Evolutionary conservation across 495 filamentous ascomycete genomes (phyloP), one percentile per base, ranked within the genome.

Genomic region (Cercophora sp.): DNA sequence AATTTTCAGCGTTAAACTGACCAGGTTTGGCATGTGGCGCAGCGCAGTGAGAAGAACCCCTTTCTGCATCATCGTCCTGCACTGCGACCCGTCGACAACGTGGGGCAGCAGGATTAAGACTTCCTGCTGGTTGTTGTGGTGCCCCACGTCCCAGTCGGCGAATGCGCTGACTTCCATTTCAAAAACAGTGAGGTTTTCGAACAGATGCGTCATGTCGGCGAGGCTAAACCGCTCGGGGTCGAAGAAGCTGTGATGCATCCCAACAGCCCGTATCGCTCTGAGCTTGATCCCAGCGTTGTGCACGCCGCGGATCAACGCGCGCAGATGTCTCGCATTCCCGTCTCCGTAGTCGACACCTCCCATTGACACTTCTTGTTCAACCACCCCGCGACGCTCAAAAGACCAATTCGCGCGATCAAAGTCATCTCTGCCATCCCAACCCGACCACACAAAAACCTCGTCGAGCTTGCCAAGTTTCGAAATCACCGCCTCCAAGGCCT

Each of bases 161-260:
- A 39, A 19, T 8, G 36, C 36, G 2, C n/a, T 9, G 36, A 39
- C 15, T 15, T 15, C 18, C 2, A 39, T 8, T 20, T 39, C 36
- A n/a, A 8, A 39, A 19, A 15, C 18, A 19, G 36, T 39, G 15
- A 39, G 4, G 15, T 39, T 39, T 39, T 18, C 36, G 5, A 39
- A n/a, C 5, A 39, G 36, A 19, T 39, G 36, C 2, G 4, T 2
- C n/a, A 39, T 18, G 18, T 18, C 19, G 4, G 36, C 8, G 2
- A 39, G 15, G 4, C 36, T 20, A 18, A 39, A 39, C n/a, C 22
- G 10, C 8, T 18, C n/a, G 36, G 11, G 3, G 36, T 39, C n/a
- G 36, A 39, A 39, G 15, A 39, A 39, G 36, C 36, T 39, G n/a
- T 39, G 22, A 11, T 39, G 36, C 36, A 39, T 39, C 16, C 36